A percentile compares a stretch with the other conserved stretches of the same genome.
Conservation (phyloP, 106 monocot species). For the Dendrobium huoshanense region DNA sequence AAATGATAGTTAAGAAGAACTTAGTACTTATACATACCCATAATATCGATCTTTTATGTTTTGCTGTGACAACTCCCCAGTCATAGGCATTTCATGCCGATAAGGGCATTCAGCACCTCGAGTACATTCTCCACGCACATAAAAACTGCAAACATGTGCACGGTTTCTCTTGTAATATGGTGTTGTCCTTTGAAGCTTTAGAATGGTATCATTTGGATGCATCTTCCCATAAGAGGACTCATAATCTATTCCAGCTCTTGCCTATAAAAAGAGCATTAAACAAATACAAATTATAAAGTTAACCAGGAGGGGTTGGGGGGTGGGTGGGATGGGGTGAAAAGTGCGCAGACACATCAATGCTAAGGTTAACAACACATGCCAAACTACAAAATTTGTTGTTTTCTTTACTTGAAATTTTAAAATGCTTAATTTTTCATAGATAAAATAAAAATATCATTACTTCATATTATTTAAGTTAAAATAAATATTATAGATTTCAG, state of each 20-base stretch:
- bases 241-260: conserved; percentile 95
- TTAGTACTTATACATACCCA: conserved; percentile 50
- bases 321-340: too few relatives aligned
- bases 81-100: conserved; percentile 95
- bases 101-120: conserved; percentile 96
- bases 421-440: too few relatives aligned
- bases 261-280: conserved; percentile 26
- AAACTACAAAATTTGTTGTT: too few relatives aligned
- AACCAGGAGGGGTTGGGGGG: not conserved
- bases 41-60: conserved; percentile 99
- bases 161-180: conserved; percentile 97
- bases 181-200: conserved; percentile 99
- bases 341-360: too few relatives aligned
- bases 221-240: conserved; percentile 90
- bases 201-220: conserved; percentile 86
- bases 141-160: conserved; percentile 98
- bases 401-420: too few relatives aligned
- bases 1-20: not conserved
- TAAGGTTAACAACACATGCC: too few relatives aligned
- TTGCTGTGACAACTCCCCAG: conserved; percentile 92
- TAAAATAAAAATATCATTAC: too few relatives aligned
- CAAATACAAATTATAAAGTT: not conserved
- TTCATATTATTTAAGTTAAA: too few relatives aligned
- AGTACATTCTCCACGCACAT: conserved; percentile 90
- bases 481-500: too few relatives aligned